Percentiles rank a stretch among this genome's conserved stretches.
Evolutionary conservation across 139 green algal genomes (phyloP).

Genomic region (Chlamydomonas sp.): DNA sequence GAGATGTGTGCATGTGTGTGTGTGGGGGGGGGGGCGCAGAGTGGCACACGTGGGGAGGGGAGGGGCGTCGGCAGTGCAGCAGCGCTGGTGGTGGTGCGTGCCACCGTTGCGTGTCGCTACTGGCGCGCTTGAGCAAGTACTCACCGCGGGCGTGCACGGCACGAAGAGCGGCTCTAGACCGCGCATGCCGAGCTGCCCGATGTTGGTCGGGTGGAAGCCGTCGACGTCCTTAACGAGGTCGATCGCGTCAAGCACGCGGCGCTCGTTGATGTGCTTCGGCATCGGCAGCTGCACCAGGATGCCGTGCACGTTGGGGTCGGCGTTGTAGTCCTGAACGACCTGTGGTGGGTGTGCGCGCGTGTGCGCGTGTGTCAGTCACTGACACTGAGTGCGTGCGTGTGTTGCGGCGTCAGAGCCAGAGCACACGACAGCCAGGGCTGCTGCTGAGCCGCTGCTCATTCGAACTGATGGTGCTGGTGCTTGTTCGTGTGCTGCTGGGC

Average conservation of each 20-base stretch:
- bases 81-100: too few species aligned
- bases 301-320: conserved; percentile 77
- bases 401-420: background rate
- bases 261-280: conserved; percentile 85
- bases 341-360: conserved; percentile 25
- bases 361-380: background rate
- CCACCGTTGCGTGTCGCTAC: background rate
- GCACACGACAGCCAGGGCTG: background rate
- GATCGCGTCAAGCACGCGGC: conserved; percentile 71
- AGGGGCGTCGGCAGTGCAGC: background rate
- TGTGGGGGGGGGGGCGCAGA: too few species aligned
- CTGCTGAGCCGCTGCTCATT: too few species aligned
- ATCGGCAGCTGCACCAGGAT: conserved; percentile 93
- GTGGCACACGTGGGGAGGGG: too few species aligned
- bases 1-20: too few species aligned
- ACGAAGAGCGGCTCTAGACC: conserved; percentile 75
- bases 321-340: conserved; percentile 76
- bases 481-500: too few species aligned
- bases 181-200: conserved; percentile 79
- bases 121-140: background rate
- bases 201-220: conserved; percentile 93
- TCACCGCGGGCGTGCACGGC: conserved; percentile 78
- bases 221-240: conserved; percentile 90
- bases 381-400: background rate
- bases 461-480: too few species aligned